Evolutionary conservation across 2,329 filamentous ascomycete genomes (phyloP), one percentile per base, ranked within the genome.

Genomic region (Neoscytalidium dimidiatum): DNA sequence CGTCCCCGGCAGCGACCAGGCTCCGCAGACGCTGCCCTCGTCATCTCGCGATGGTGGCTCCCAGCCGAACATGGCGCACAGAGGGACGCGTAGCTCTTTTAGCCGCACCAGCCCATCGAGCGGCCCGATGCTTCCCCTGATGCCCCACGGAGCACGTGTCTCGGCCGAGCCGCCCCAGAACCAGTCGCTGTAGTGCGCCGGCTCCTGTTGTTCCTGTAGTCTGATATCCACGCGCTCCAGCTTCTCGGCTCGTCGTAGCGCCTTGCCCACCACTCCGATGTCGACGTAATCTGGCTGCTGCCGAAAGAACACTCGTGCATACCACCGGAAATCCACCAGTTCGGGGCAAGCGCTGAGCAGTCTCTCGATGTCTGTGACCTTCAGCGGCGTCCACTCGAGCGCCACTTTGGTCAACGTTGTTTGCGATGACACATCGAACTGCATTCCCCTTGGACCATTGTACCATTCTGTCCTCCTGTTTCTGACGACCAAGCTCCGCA

Each of bases 11-110:
- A 56, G 51, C 19, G 19, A 14, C 7, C 14, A 19, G 3, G n/a
- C n/a, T 52, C 83, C 6, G 31, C 31, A 33, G 28, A 23, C 28
- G 8, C 6, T 3, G 2, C 19, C 14, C 11, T 19, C 29, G 7
- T 21, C 29, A 41, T 85, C 87, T 3, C 87, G 89, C 71, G 86
- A 85, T 0, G 88, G 88, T 57, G 87, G 90, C 51, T 90, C 87
- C 75, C 87, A 90, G 72, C 86, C 83, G 2, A 87, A 90, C 71
- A 77, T 86, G 67, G 86, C 51, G 83, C 53, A 76, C 88, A 49
- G 85, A 85, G 83, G 80, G 79, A 19, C 23, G 11, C 43, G 19
- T 21, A 43, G 26, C 33, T 43, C 43, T 21, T 29, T 6, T 33
- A 60, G 14, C 4, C 23, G 21, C 21, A 9, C n/a, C 19, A 56